These are phyloP conservation scores for Trichoderma asperellum DNA, from an alignment of 2,329 filamentous ascomycete genomes.

Conservation along the genomic window DNA sequence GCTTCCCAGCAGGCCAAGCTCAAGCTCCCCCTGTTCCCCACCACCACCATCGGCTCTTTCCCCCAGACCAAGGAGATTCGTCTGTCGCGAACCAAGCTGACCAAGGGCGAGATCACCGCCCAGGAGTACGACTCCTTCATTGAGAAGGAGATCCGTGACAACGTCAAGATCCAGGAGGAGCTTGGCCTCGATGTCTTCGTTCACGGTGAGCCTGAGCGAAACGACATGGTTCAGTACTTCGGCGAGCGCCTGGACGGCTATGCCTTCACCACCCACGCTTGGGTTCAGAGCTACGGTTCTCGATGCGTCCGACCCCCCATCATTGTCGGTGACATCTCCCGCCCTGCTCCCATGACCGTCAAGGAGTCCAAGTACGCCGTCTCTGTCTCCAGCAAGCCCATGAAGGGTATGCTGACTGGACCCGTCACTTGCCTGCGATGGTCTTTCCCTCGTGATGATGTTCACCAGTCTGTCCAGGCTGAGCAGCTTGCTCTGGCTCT, in stretches of 20 bases:
- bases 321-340: conserved; percentile 97
- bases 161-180: conserved; percentile 97
- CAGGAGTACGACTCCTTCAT: conserved; percentile 98
- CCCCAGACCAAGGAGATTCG: conserved; percentile 99
- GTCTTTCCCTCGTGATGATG: conserved; percentile 99
- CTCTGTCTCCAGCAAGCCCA: conserved; percentile 95
- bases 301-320: conserved; percentile 98
- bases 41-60: conserved; percentile 99
- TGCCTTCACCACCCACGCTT: conserved; percentile 97
- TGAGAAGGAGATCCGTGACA: conserved; percentile 95
- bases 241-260: conserved; percentile 97
- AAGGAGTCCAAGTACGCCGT: conserved; percentile 99
- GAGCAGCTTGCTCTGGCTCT: conserved; percentile 98
- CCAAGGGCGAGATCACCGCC: conserved; percentile 94
- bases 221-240: conserved; percentile 99
- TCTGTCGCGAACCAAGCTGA: conserved; percentile 95
- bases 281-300: conserved; percentile 98
- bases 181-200: conserved; percentile 96
- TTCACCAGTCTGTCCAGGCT: conserved; percentile 98
- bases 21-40: conserved; percentile 94
- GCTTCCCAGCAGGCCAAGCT: conserved; percentile 88
- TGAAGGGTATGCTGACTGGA: conserved; percentile 99
- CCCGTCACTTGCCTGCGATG: conserved; percentile 98
- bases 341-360: conserved; percentile 96
- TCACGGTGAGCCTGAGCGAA: conserved; percentile 98